phyloP scores from a whole-genome alignment of 352 stramenopile genomes.

The Pythium brassicae region DNA sequence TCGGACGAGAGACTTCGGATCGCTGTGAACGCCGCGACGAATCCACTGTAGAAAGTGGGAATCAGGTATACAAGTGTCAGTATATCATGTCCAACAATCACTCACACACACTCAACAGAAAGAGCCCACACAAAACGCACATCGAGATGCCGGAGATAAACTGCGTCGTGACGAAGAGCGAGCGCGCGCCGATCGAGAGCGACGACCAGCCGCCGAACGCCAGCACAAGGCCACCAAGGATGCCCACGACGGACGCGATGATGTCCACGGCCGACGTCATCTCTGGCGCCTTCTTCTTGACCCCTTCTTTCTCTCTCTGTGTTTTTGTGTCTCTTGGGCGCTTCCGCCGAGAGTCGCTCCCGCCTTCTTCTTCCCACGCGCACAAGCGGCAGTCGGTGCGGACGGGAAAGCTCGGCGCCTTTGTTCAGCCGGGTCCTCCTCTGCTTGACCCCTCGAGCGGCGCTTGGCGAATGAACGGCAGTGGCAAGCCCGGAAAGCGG shows the following conservation, averaged over 20 bases:
- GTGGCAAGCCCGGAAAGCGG: not conserved
- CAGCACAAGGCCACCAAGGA: constrained; percentile 78
- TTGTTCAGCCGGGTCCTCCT: not conserved
- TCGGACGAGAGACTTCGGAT: constrained; percentile 46
- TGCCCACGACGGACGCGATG: constrained; percentile 72
- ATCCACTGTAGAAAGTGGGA: constrained; percentile 36
- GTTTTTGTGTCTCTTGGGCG: not conserved
- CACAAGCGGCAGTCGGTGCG: not conserved
- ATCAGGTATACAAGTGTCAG: constrained; percentile 12
- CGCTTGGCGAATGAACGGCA: not conserved
- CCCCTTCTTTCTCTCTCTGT: not conserved
- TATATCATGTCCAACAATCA: not conserved
- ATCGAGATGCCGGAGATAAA: constrained; percentile 81
- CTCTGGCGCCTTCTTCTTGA: not conserved
- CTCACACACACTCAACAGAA: not conserved
- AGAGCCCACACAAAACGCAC: constrained; percentile 32
- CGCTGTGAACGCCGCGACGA: constrained; percentile 60
- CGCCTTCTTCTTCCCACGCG: not conserved
- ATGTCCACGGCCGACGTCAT: constrained; percentile 42
- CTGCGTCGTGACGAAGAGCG: constrained; percentile 79
- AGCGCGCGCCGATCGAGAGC: constrained; percentile 78
- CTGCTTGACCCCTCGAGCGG: not conserved
- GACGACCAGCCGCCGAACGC: constrained; percentile 84
- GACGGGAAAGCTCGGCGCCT: too few relatives aligned
- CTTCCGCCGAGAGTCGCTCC: not conserved